phyloP scores from a whole-genome alignment of 129 eudicot species.

The Flaveria linearis region DNA sequence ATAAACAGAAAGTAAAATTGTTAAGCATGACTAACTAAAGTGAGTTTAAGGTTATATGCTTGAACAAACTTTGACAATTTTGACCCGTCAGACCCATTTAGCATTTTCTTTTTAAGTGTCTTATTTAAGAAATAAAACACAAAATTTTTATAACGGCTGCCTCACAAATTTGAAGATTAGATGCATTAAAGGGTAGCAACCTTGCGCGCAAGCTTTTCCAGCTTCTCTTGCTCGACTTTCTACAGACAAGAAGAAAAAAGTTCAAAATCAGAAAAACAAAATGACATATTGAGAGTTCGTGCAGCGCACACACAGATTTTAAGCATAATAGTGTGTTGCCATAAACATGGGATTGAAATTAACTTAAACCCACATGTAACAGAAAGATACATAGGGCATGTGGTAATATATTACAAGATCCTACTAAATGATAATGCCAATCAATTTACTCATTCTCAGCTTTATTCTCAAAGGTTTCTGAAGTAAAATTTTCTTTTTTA shows the following conservation, averaged over 20 bases:
- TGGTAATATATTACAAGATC: not conserved
- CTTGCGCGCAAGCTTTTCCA: slow-evolving; percentile 94
- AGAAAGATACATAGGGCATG: not conserved
- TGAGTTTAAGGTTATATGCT: not conserved
- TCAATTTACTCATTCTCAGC: not conserved
- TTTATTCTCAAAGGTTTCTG: not conserved
- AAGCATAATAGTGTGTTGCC: not conserved
- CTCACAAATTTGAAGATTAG: not conserved
- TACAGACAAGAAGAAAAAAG: slow-evolving; percentile 33
- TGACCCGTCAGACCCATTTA: not conserved
- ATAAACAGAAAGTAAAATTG: not conserved
- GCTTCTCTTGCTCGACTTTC: slow-evolving; percentile 88
- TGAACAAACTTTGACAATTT: not conserved
- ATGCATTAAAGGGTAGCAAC: slow-evolving; percentile 33
- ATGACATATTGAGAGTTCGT: not conserved
- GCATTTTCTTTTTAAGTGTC: not conserved
- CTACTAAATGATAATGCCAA: not conserved
- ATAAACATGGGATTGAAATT: not conserved
- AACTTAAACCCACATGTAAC: not conserved
- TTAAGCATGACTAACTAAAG: not conserved
- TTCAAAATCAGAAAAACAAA: not conserved
- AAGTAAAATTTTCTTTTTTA: not conserved
- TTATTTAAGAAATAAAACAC: not conserved
- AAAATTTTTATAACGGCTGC: not conserved
- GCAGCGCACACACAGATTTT: slow-evolving; percentile 1